Conservation (phyloP, 2,329 filamentous ascomycete genomes). For the Cladosporium sp. region DNA sequence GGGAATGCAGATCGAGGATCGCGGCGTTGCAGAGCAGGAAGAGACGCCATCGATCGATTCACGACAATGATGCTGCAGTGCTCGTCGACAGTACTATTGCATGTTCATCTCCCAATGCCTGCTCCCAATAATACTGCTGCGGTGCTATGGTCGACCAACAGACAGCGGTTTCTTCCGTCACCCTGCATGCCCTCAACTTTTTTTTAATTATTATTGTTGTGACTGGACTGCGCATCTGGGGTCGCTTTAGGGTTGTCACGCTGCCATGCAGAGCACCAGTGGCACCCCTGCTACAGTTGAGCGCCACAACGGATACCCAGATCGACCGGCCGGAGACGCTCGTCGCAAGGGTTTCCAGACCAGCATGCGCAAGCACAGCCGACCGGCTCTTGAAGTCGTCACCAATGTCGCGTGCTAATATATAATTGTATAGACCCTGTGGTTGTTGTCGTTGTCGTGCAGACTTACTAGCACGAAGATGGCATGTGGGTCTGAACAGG, state of each 20-base stretch:
- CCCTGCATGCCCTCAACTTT: constrained; percentile 3
- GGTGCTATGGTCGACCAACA: not conserved
- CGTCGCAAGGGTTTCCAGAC: constrained; percentile 1
- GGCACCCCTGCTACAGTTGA: not conserved
- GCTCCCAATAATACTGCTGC: not conserved
- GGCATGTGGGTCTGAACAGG: not conserved
- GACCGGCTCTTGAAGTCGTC: not conserved
- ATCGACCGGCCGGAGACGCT: not conserved
- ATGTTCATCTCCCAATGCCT: not conserved
- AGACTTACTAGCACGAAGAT: not conserved
- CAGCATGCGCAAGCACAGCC: not conserved
- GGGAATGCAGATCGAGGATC: not conserved
- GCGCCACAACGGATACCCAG: constrained; percentile 2
- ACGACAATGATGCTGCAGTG: not conserved
- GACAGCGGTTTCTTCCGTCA: not conserved
- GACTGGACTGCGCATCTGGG: constrained; percentile 3
- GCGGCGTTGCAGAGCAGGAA: not conserved
- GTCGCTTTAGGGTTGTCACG: constrained; percentile 6
- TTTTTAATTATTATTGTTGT: not conserved
- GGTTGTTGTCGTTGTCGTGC: not conserved
- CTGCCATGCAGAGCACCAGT: not conserved
- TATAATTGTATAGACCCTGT: not conserved
- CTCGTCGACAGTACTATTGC: not conserved
- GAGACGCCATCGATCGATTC: not conserved
- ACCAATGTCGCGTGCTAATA: not conserved